Base-by-base conservation (phyloP, 1,284 basidiomycete genomes). In the Afroboletus lepidellus region DNA sequence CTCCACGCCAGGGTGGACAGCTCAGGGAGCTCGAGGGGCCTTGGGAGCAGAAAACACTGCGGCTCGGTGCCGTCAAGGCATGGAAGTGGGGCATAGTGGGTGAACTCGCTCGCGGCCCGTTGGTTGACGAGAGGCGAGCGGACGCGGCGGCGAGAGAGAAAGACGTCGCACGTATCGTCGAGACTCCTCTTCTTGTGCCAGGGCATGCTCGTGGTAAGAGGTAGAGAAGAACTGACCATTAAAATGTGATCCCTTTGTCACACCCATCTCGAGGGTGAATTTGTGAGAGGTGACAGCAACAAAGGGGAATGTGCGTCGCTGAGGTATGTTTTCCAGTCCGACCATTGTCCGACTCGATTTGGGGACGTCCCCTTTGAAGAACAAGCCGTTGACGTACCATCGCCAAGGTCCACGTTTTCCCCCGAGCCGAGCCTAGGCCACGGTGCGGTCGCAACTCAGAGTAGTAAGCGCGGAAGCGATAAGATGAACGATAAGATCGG, bases 231-330 rank as follows among this genome's bases (percentile, higher is more conserved):
- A 38, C 16, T 39, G 5, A 9, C 46, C 51, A 48, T 55, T 54
- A 51, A 58, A 60, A 41, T 34, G 16, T 24, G 37, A n/a, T 37
- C 43, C 63, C 62, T 63, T 66, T 66, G 63, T 62, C 15, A 50
- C 38, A 25, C 32, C 18, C 33, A 62, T 57, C 39, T 41, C 47
- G 46, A 61, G 57, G 50, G 52, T 49, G 18, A 21, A 44, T 4
- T 48, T 37, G 24, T 52, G 41, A 64, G 54, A 50, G 50, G 18
- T 29, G 41, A 41, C 42, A 38, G 41, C 30, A n/a, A 41, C 38
- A 38, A 61, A 65, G 65, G 58, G 42, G n/a, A n/a, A n/a, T n/a
- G n/a, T n/a, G n/a, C n/a, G n/a, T 63, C 62, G 64, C 62, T 60
- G 62, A 56, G 54, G 39, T 52, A 49, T 50, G 44, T 54, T 54